A percentile compares a stretch with the other conserved stretches of the same genome.
These are phyloP conservation scores for Malassezia sp. DNA, from an alignment of 1,284 basidiomycete genomes.

Conservation along the genomic window DNA sequence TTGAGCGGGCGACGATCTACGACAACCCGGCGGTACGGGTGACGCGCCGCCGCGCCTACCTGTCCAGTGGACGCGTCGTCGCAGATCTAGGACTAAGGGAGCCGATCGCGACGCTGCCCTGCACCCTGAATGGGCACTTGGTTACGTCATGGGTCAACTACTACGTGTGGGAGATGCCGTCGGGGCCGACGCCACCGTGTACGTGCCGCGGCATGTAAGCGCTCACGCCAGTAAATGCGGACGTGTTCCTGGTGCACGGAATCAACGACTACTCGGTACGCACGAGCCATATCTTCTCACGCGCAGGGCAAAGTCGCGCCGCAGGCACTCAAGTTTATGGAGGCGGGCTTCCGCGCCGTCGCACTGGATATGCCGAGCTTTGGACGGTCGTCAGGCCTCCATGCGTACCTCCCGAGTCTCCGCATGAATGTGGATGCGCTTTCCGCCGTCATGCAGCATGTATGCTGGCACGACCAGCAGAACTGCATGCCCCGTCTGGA, in stretches of 20 bases:
- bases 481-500: constrained; percentile 12
- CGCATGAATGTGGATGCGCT: constrained; percentile 49
- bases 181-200: background rate
- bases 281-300: background rate
- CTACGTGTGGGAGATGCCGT: constrained; percentile 33
- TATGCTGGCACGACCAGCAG: constrained; percentile 30
- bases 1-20: constrained; percentile 34
- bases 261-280: constrained; percentile 39
- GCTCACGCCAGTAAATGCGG: constrained; percentile 17
- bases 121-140: constrained; percentile 8
- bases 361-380: constrained; percentile 51
- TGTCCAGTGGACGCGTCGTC: constrained; percentile 19
- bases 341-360: constrained; percentile 51
- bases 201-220: background rate
- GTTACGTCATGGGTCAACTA: constrained; percentile 28
- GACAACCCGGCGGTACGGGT: constrained; percentile 33
- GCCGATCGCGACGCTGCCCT: constrained; percentile 3
- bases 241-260: constrained; percentile 38
- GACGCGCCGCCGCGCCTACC: constrained; percentile 24
- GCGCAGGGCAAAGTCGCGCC: constrained; percentile 44
- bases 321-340: constrained; percentile 48
- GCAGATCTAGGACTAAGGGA: constrained; percentile 21
- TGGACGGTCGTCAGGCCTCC: constrained; percentile 47
- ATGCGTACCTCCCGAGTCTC: constrained; percentile 49
- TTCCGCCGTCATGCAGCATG: constrained; percentile 50